Evolutionary conservation across 495 filamentous ascomycete genomes (phyloP), one percentile per base, ranked within the genome.

Genomic region (Delitschia confertaspora): DNA sequence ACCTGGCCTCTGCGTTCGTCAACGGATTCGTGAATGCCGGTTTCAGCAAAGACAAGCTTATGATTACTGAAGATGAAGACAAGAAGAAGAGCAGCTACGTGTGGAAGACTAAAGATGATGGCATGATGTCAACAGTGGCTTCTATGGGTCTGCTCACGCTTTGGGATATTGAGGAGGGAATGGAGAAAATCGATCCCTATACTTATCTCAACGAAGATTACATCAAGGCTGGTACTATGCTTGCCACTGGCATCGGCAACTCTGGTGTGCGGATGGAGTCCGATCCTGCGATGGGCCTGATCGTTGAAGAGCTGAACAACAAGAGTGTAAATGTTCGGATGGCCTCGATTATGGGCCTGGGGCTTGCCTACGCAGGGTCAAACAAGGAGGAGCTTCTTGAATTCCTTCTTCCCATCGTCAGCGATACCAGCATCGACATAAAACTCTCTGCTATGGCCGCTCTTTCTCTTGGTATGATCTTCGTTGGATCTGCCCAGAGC

Each of bases 51-150:
- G 91, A 99, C 59, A 95, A 95, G 71, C 80, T 96, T 78, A 93
- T 99, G 88, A 72, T 96, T 27, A 80, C 83, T 20, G 69, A 75
- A 24, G 79, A 76, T 34, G n/a, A n/a, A n/a, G n/a, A n/a, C n/a
- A n/a, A n/a, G n/a, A 79, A 86, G 47, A 88, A 91, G 68, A 78
- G 81, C 26, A 82, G 80, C 47, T 99, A 93, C 93, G 83, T 96
- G 2, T 96, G 87, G 83, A 99, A 96, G 68, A 96, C 93, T 8
- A 96, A 96, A 65, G 88, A 95, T 25, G 88, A 95, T 51, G 88
- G 88, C 51, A 93, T 93, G 89, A 74, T 94, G 64, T 95, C 89
- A 14, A 95, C 89, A 3, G 83, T 89, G 11, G 91, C 91, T 6
- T 96, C 91, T 2, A 64, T 94, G 42, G 91, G 91, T 44, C 85